Evolutionary conservation across 345 rosid species (phyloP).

Genomic region (Hibiscus tridactylites): DNA sequence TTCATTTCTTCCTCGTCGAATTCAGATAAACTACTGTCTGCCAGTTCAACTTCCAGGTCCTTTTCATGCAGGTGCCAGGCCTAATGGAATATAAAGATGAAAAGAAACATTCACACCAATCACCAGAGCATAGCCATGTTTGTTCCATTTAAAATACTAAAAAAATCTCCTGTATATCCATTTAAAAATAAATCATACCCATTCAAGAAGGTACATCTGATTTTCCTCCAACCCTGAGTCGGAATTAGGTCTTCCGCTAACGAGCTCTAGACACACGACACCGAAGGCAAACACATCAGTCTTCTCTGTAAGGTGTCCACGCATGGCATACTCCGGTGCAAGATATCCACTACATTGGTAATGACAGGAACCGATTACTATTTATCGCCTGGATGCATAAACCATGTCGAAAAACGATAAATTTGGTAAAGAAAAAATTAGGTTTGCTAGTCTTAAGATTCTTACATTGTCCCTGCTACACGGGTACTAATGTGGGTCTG

Average conservation of each 20-base stretch:
- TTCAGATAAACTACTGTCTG: conserved; percentile 27
- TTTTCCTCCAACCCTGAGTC: conserved; percentile 27
- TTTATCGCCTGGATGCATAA: neutral
- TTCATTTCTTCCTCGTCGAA: conserved; percentile 38
- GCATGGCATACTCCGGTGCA: conserved; percentile 51
- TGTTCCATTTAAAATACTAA: neutral
- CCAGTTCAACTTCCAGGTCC: conserved; percentile 30
- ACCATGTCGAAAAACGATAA: neutral
- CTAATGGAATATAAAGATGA: conserved; percentile 17
- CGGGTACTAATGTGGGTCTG: conserved; percentile 55
- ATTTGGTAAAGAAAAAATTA: neutral
- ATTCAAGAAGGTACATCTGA: conserved; percentile 39
- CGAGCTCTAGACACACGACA: conserved; percentile 32
- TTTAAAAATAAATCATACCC: conserved; percentile 23
- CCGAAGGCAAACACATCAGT: conserved; percentile 40
- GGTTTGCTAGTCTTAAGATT: neutral
- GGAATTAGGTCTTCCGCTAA: conserved; percentile 36
- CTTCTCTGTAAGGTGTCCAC: conserved; percentile 43
- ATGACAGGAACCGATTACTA: neutral
- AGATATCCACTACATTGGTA: conserved; percentile 22
- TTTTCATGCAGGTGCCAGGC: conserved; percentile 54
- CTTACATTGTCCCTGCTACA: conserved; percentile 56
- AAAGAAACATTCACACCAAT: neutral
- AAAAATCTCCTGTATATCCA: neutral
- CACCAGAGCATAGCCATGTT: neutral